phyloP scores from a whole-genome alignment of 495 filamentous ascomycete species.

The Durotheca rogersii region DNA sequence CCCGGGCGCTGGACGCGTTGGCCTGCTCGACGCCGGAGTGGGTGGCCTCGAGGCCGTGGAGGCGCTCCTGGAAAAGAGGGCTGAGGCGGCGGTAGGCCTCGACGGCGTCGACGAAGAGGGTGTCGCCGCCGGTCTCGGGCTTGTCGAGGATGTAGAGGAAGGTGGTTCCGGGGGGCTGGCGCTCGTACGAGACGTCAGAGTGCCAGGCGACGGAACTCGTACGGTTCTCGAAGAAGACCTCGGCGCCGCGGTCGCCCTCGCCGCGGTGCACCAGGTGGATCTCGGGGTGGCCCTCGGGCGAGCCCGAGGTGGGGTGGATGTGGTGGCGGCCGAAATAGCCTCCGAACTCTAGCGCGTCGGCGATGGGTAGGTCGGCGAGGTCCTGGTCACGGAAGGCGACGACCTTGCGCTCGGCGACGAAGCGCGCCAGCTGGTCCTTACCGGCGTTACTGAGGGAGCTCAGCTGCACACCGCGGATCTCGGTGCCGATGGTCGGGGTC shows the following conservation, averaged over 20 bases:
- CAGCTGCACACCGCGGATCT: constrained; percentile 75
- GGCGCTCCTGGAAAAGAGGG: constrained; percentile 65
- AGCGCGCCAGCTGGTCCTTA: constrained; percentile 79
- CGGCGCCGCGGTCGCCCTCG: constrained; percentile 58
- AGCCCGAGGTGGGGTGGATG: constrained; percentile 77
- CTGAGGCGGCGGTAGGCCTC: constrained; percentile 78
- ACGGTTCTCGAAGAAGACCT: constrained; percentile 61
- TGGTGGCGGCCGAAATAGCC: constrained; percentile 80
- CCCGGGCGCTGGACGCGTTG: constrained; percentile 53
- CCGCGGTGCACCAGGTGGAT: constrained; percentile 78
- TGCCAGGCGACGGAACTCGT: constrained; percentile 78
- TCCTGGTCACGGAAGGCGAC: constrained; percentile 80
- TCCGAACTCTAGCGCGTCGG: constrained; percentile 67
- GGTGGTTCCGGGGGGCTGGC: constrained; percentile 81
- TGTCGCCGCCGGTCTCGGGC: constrained; percentile 77
- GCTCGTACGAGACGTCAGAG: constrained; percentile 79
- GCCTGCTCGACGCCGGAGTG: constrained; percentile 77
- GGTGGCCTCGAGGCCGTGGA: constrained; percentile 74
- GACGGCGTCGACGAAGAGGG: constrained; percentile 68
- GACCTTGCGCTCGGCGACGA: constrained; percentile 76
- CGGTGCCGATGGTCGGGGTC: constrained; percentile 73
- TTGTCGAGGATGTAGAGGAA: constrained; percentile 78
- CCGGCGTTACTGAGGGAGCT: constrained; percentile 63
- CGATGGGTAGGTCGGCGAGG: constrained; percentile 71
- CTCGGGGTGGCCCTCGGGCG: constrained; percentile 69